Evolutionary conservation across 2,329 filamentous ascomycete genomes (phyloP).

Genomic region (Cercospora brassicicola): DNA sequence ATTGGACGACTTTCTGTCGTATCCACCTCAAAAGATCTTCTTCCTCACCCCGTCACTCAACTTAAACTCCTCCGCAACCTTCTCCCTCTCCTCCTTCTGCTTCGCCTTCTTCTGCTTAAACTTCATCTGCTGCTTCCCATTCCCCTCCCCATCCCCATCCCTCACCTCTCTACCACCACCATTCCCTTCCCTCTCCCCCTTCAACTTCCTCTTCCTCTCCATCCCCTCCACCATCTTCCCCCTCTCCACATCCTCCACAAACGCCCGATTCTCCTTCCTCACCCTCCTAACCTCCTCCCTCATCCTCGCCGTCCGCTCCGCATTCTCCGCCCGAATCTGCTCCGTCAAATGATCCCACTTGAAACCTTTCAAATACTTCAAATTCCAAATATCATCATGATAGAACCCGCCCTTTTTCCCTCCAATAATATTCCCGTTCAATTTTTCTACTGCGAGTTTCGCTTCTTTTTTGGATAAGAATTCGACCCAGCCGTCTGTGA

Average conservation of each 20-base stretch:
- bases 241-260: conserved; percentile 74
- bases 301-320: conserved; percentile 73
- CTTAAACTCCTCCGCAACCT: conserved; percentile 1
- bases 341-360: conserved; percentile 74
- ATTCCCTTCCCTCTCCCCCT: conserved; percentile 44
- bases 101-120: conserved; percentile 18
- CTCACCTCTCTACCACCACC: no score
- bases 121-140: conserved; percentile 1
- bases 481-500: conserved; percentile 83
- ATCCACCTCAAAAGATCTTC: conserved; percentile 19
- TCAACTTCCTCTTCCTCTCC: conserved; percentile 56
- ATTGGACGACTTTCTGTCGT: not conserved
- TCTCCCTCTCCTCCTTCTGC: not conserved
- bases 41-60: conserved; percentile 1
- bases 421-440: conserved; percentile 76
- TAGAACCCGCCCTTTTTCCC: conserved; percentile 83
- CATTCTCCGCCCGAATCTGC: conserved; percentile 78
- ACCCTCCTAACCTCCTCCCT: conserved; percentile 74
- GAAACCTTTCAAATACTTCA: conserved; percentile 78
- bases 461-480: conserved; percentile 74
- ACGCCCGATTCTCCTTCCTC: conserved; percentile 77
- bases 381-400: conserved; percentile 82
- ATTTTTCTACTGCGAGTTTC: conserved; percentile 70
- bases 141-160: not conserved
- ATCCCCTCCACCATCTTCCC: conserved; percentile 78